These are phyloP conservation scores for Cafeteria roenbergensis DNA, from an alignment of 108 stramenopile species.

Conservation along the genomic window DNA sequence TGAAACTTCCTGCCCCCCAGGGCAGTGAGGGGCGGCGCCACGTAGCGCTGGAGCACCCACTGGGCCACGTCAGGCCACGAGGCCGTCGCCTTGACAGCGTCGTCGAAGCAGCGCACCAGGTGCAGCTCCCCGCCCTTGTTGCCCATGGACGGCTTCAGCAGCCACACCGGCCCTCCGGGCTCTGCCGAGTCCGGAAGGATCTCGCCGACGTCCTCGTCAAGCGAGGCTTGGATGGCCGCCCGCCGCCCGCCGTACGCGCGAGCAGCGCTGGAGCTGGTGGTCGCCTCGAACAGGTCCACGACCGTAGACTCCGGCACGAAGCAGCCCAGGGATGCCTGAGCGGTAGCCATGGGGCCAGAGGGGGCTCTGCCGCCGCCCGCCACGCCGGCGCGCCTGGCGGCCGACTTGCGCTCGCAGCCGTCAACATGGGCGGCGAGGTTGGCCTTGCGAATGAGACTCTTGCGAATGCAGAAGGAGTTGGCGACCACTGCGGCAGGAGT, in stretches of 20 bases:
- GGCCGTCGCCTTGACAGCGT: slow-evolving; percentile 25
- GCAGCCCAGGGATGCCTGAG: slow-evolving; percentile 4
- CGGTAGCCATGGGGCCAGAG: slow-evolving; percentile 39
- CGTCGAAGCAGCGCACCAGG: slow-evolving; percentile 21
- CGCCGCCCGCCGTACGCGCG: not conserved
- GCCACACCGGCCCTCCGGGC: slow-evolving; percentile 18
- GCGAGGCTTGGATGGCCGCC: not conserved
- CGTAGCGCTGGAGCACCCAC: slow-evolving; percentile 37
- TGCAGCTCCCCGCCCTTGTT: slow-evolving; percentile 40
- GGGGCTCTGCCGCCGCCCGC: slow-evolving; percentile 24
- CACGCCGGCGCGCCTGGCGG: slow-evolving; percentile 13
- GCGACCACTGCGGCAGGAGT: no score
- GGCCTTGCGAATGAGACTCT: slow-evolving; percentile 42
- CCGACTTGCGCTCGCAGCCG: slow-evolving; percentile 27
- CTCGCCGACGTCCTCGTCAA: not conserved
- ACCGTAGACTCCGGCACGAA: slow-evolving; percentile 4
- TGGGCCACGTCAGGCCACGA: slow-evolving; percentile 29
- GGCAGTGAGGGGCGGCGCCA: slow-evolving; percentile 1
- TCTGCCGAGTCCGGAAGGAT: not conserved
- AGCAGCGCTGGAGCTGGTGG: not conserved
- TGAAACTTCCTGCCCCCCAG: slow-evolving; percentile 46
- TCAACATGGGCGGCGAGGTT: slow-evolving; percentile 28
- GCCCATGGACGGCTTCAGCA: slow-evolving; percentile 36
- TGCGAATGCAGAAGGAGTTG: slow-evolving; percentile 23
- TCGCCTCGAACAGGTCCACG: slow-evolving; percentile 13